Percentiles rank a stretch among this genome's conserved stretches.
phyloP scores from a whole-genome alignment of 192 early-diverging fungal species.

The Linnemannia elongata region DNA sequence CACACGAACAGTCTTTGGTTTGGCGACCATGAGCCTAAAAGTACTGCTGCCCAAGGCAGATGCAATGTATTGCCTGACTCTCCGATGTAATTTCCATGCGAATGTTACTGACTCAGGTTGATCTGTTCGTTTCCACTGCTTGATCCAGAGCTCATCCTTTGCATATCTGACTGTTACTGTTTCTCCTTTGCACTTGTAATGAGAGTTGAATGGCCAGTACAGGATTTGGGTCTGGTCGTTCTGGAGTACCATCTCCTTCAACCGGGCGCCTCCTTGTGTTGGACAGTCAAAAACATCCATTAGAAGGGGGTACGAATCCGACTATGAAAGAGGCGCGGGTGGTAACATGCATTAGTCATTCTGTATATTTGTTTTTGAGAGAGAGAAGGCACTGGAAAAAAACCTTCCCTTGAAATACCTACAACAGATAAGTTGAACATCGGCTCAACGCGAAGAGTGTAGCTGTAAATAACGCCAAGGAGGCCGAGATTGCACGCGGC shows the following conservation, averaged over 20 bases:
- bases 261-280: not conserved
- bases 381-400: too few relatives aligned
- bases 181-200: not conserved
- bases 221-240: conserved; percentile 39
- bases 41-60: conserved; percentile 11
- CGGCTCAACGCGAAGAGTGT: conserved; percentile 42
- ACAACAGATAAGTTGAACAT: conserved; percentile 32
- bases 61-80: not conserved
- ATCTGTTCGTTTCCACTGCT: conserved; percentile 26
- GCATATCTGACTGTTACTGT: not conserved
- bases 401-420: too few relatives aligned
- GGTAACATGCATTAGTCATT: too few relatives aligned
- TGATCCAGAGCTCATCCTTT: conserved; percentile 45
- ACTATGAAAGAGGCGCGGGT: not conserved
- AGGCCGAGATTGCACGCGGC: conserved; percentile 42
- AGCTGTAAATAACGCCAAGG: conserved; percentile 47
- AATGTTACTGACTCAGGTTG: not conserved
- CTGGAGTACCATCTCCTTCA: conserved; percentile 20
- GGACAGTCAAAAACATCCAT: not conserved
- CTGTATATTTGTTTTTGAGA: too few relatives aligned
- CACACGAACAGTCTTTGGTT: conserved; percentile 10
- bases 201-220: conserved; percentile 50
- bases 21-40: not conserved
- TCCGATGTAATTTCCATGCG: not conserved
- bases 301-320: conserved; percentile 22